Percentiles rank a stretch among this genome's conserved stretches.
Conservation (phyloP, 2,329 filamentous ascomycete genomes). For the Xylaria sp. region DNA sequence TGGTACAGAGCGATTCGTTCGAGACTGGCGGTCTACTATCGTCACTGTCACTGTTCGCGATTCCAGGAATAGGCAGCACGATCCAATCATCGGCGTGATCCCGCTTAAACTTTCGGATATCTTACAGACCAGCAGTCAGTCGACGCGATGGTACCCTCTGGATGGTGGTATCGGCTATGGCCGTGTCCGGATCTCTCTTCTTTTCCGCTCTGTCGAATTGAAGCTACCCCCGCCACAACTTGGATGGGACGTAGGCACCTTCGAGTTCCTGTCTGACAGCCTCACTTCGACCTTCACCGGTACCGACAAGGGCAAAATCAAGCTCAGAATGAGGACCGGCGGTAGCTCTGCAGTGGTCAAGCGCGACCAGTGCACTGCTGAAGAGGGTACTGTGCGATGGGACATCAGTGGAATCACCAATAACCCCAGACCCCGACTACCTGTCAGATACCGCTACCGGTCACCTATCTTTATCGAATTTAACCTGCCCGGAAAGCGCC, state of each 20-base stretch:
- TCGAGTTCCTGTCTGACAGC: constrained; percentile 80
- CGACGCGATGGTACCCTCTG: constrained; percentile 90
- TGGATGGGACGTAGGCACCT: constrained; percentile 95
- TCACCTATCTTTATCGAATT: constrained; percentile 92
- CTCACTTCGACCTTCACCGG: constrained; percentile 70
- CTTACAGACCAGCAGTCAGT: constrained; percentile 84
- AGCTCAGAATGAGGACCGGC: constrained; percentile 83
- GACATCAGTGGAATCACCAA: constrained; percentile 58
- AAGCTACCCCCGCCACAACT: constrained; percentile 84
- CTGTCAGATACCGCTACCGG: constrained; percentile 89
- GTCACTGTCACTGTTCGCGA: constrained; percentile 91
- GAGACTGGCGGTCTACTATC: constrained; percentile 90
- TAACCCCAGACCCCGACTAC: constrained; percentile 71
- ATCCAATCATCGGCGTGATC: constrained; percentile 92
- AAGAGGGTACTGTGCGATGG: constrained; percentile 63
- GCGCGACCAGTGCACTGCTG: constrained; percentile 69
- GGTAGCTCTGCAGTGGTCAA: constrained; percentile 79
- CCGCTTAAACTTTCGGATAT: constrained; percentile 88
- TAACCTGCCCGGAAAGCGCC: constrained; percentile 73
- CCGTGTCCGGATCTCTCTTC: constrained; percentile 83
- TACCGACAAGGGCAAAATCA: constrained; percentile 70
- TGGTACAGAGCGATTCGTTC: constrained; percentile 89
- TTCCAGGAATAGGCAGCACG: constrained; percentile 88
- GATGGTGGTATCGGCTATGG: constrained; percentile 95
- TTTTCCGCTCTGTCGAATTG: constrained; percentile 91